phyloP scores from a whole-genome alignment of 768 basidiomycete species.

The Mrakia gelida region DNA sequence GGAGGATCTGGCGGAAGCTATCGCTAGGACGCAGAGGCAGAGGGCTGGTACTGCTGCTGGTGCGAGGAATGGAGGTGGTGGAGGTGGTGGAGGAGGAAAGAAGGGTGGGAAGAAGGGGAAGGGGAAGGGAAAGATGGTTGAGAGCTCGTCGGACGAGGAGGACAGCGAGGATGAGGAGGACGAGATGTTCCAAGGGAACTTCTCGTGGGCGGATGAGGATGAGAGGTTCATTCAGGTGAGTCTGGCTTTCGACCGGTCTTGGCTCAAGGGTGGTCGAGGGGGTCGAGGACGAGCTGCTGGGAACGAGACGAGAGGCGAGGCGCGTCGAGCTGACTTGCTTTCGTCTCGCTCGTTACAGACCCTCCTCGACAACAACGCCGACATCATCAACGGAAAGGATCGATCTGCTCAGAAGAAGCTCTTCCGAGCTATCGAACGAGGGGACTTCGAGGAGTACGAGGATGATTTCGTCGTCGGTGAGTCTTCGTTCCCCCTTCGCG shows the following conservation, averaged over 20 bases:
- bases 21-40: constrained; percentile 17
- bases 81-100: neutral
- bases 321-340: neutral
- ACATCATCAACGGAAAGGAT: constrained; percentile 50
- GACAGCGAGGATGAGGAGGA: constrained; percentile 36
- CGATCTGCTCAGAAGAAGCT: constrained; percentile 55
- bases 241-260: neutral
- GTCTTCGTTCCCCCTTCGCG: neutral
- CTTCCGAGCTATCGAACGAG: constrained; percentile 61
- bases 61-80: neutral
- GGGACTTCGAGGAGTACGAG: constrained; percentile 47
- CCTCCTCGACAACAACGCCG: constrained; percentile 58
- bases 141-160: constrained; percentile 9
- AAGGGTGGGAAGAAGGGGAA: constrained; percentile 1
- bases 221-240: constrained; percentile 61
- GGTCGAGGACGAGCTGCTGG: neutral
- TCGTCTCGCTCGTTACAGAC: constrained; percentile 49
- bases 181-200: constrained; percentile 40
- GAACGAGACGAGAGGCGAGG: neutral
- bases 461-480: constrained; percentile 31
- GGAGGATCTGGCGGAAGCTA: constrained; percentile 36
- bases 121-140: constrained; percentile 20
- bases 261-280: neutral
- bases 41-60: no score
- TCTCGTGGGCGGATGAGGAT: constrained; percentile 54